Percentiles rank a stretch among this genome's conserved stretches.
Evolutionary conservation across 2,329 filamentous ascomycete genomes (phyloP).

Genomic region (Teratosphaeria zuluensis): DNA sequence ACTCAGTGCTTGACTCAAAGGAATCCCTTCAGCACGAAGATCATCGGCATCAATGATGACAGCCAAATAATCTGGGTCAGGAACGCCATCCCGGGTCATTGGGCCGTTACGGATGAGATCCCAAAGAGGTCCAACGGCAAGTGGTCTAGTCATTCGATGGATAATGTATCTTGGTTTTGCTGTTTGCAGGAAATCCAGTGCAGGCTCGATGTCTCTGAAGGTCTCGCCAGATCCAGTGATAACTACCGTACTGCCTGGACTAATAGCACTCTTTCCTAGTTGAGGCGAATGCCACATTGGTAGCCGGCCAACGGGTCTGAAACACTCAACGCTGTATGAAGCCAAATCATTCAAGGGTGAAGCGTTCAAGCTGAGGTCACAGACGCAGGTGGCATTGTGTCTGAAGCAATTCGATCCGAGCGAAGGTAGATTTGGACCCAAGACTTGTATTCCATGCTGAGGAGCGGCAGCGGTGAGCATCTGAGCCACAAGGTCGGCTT

Average conservation of each 20-base stretch:
- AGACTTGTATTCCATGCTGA: slow-evolving; percentile 20
- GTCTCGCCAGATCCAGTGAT: slow-evolving; percentile 24
- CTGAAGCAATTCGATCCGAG: slow-evolving; percentile 16
- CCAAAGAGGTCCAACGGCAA: slow-evolving; percentile 24
- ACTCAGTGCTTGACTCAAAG: slow-evolving; percentile 22
- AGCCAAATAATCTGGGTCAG: slow-evolving; percentile 23
- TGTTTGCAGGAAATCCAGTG: slow-evolving; percentile 24
- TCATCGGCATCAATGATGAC: slow-evolving; percentile 27
- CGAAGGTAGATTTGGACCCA: slow-evolving; percentile 17
- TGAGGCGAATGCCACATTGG: slow-evolving; percentile 21
- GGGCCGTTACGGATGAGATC: slow-evolving; percentile 25
- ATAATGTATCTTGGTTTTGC: slow-evolving; percentile 22
- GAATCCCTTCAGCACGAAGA: slow-evolving; percentile 24
- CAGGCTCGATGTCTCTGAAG: slow-evolving; percentile 23
- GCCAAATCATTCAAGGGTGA: not conserved
- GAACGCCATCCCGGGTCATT: slow-evolving; percentile 19
- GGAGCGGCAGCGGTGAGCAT: slow-evolving; percentile 24
- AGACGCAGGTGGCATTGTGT: slow-evolving; percentile 22
- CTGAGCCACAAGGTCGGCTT: slow-evolving; percentile 24
- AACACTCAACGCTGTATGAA: slow-evolving; percentile 11
- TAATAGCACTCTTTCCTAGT: slow-evolving; percentile 11
- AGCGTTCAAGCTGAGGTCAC: slow-evolving; percentile 15
- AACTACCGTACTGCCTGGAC: slow-evolving; percentile 18
- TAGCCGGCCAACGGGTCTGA: slow-evolving; percentile 16
- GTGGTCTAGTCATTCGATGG: slow-evolving; percentile 25